Conservation (phyloP, 257 asterid genomes). For the Primulina huaijiensis region DNA sequence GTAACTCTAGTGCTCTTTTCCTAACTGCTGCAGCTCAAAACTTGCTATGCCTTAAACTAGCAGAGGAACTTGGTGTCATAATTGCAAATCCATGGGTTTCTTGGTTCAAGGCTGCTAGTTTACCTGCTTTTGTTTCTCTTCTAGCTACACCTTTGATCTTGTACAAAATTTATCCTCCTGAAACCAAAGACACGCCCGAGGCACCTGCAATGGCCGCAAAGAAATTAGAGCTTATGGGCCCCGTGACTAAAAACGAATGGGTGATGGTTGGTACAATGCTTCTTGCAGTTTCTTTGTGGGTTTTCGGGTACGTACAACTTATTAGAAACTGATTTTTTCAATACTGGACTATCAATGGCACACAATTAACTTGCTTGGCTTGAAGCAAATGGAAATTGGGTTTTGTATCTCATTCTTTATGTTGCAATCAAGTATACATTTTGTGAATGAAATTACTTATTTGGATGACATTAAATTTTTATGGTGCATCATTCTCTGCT, state of each 20-base stretch:
- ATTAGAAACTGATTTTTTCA: background rate
- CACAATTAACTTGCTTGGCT: background rate
- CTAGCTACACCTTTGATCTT: conserved; percentile 73
- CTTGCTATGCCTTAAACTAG: conserved; percentile 88
- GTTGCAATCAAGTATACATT: background rate
- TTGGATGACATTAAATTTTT: conserved; percentile 12
- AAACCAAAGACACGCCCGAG: conserved; percentile 88
- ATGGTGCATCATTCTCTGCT: conserved; percentile 7
- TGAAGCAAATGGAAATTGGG: conserved; percentile 5
- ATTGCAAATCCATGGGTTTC: conserved; percentile 82
- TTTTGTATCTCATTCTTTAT: background rate
- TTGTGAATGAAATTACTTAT: background rate
- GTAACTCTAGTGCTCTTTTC: conserved; percentile 98
- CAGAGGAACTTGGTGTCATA: conserved; percentile 94
- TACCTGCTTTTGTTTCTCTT: conserved; percentile 80
- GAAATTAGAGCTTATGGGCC: conserved; percentile 76
- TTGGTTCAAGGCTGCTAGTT: conserved; percentile 97
- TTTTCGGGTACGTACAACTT: conserved; percentile 68
- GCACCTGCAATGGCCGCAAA: conserved; percentile 93
- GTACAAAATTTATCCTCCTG: conserved; percentile 93
- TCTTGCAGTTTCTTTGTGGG: conserved; percentile 95
- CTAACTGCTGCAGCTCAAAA: conserved; percentile 99
- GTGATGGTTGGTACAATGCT: conserved; percentile 92
- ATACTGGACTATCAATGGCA: conserved; percentile 7
- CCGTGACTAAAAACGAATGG: conserved; percentile 83